Evolutionary conservation across 306 rosid genomes (phyloP).

Genomic region (Glycine latifolia): DNA sequence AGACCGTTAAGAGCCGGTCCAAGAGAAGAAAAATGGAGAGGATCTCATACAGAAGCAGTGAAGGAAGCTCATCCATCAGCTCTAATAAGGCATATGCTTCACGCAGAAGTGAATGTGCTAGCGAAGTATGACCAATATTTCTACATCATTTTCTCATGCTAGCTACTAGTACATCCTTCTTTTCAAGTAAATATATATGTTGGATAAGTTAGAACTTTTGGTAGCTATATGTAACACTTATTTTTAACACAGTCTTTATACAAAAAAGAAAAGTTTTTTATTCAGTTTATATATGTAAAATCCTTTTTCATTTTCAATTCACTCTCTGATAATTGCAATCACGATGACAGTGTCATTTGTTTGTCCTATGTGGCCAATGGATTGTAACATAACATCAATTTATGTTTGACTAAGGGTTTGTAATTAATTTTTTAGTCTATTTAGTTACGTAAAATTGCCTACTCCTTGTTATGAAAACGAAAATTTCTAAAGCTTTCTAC

Average conservation of each 20-base stretch:
- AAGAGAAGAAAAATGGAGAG: slow-evolving; percentile 71
- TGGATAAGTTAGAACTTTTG: neutral
- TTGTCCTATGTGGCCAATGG: neutral
- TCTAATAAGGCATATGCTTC: slow-evolving; percentile 49
- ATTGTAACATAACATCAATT: neutral
- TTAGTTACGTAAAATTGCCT: neutral
- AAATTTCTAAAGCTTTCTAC: neutral
- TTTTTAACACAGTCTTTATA: neutral
- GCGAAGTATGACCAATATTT: slow-evolving; percentile 27
- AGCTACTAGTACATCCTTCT: neutral
- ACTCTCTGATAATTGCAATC: neutral
- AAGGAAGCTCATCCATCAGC: slow-evolving; percentile 47
- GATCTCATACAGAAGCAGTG: slow-evolving; percentile 56
- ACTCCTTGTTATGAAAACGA: neutral
- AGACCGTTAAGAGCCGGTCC: slow-evolving; percentile 55
- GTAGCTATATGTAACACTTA: neutral
- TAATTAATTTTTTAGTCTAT: neutral
- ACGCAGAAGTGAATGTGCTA: slow-evolving; percentile 33
- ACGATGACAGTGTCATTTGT: no score
- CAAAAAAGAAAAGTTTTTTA: neutral
- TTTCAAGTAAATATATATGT: neutral
- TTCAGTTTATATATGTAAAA: neutral
- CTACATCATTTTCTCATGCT: neutral
- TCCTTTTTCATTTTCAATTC: neutral
- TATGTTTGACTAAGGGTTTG: neutral